Evolutionary conservation across 1,284 basidiomycete genomes (phyloP).

Genomic region (Rhodofomes roseus): DNA sequence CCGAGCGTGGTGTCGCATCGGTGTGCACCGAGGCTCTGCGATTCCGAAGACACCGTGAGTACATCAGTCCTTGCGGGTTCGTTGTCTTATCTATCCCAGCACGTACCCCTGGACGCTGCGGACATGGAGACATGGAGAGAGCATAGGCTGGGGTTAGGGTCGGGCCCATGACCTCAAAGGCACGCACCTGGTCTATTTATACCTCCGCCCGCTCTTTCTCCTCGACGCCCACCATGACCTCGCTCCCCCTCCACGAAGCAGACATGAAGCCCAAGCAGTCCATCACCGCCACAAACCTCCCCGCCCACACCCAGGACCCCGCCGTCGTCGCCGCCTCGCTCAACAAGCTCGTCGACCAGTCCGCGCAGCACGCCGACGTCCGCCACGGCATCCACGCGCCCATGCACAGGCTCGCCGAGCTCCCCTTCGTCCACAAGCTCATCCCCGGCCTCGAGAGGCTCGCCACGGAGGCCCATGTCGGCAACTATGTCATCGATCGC

Average conservation of each 20-base stretch:
- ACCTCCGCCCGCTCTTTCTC: not conserved
- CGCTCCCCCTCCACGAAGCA: constrained; percentile 14
- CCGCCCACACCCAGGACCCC: constrained; percentile 18
- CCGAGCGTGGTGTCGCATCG: no score
- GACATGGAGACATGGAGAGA: no score
- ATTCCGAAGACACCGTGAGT: no score
- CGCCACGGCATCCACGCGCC: constrained; percentile 40
- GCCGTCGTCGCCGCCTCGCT: constrained; percentile 29
- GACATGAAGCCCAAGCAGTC: constrained; percentile 25
- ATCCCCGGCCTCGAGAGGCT: constrained; percentile 54
- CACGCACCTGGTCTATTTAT: not conserved
- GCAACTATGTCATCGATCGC: constrained; percentile 67
- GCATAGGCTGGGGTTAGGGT: not conserved
- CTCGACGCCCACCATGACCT: constrained; percentile 15
- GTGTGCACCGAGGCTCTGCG: no score
- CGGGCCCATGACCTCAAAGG: not conserved
- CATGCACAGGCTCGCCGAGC: constrained; percentile 22
- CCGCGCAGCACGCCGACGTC: constrained; percentile 35
- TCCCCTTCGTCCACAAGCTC: constrained; percentile 42
- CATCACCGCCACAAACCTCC: constrained; percentile 25
- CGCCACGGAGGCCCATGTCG: constrained; percentile 50
- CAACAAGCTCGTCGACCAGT: constrained; percentile 39
- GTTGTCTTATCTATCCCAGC: no score
- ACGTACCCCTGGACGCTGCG: no score
- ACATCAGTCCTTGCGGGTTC: no score